Conservation (phyloP, 495 filamentous ascomycete genomes). For the Xylaria longipes region DNA sequence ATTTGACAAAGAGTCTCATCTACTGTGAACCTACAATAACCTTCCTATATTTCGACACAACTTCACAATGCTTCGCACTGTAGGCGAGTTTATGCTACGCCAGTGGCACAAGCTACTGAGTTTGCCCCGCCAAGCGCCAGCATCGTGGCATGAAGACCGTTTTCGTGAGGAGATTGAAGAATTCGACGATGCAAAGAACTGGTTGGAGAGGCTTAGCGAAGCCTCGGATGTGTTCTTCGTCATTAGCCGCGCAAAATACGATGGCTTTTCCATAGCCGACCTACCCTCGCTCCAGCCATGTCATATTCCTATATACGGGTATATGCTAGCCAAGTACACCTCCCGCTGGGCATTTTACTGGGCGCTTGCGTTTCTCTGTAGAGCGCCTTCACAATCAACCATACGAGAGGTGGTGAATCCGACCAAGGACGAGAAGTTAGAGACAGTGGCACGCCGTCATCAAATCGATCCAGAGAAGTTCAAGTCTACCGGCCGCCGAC, state of each 20-base stretch:
- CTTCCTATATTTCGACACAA: not conserved
- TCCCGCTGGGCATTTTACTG: constrained; percentile 58
- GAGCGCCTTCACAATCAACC: constrained; percentile 29
- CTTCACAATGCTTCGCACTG: not conserved
- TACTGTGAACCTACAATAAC: not conserved
- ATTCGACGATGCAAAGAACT: constrained; percentile 42
- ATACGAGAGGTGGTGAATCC: constrained; percentile 61
- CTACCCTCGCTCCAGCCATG: constrained; percentile 40
- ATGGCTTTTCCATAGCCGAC: constrained; percentile 13
- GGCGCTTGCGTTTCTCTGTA: constrained; percentile 48
- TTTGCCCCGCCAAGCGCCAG: constrained; percentile 48
- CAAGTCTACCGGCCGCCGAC: constrained; percentile 39
- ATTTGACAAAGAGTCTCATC: too few relatives aligned
- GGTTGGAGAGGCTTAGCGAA: constrained; percentile 54
- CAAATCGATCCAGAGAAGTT: constrained; percentile 50
- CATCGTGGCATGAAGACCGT: constrained; percentile 54
- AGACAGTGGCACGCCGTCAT: constrained; percentile 55
- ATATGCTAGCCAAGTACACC: constrained; percentile 61
- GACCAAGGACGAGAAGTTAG: constrained; percentile 53
- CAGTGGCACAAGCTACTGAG: constrained; percentile 51
- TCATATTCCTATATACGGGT: constrained; percentile 47
- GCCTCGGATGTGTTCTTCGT: constrained; percentile 61
- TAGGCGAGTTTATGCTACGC: constrained; percentile 30
- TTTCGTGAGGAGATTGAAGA: constrained; percentile 56
- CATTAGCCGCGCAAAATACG: constrained; percentile 49